Percentiles rank a stretch among this genome's conserved stretches.
Evolutionary conservation across 345 rosid genomes (phyloP).

Genomic region (Pugionium dolabratum): DNA sequence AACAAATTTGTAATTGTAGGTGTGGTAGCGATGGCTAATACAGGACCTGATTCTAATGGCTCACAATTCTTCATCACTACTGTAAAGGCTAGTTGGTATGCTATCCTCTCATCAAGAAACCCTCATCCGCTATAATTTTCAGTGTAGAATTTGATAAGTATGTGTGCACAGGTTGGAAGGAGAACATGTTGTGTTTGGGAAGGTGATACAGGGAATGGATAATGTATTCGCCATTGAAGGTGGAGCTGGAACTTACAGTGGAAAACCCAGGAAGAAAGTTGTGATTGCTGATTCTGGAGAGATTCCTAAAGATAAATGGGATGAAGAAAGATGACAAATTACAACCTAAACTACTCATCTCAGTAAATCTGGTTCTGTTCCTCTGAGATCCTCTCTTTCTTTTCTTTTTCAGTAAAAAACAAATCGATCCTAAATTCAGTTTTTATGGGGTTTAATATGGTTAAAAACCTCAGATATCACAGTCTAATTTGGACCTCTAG

Average conservation of each 20-base stretch:
- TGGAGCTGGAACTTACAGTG: conserved; percentile 94
- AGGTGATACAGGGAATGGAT: conserved; percentile 95
- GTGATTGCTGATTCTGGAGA: conserved; percentile 79
- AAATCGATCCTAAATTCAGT: background rate
- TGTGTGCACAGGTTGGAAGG: conserved; percentile 76
- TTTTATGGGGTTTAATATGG: background rate
- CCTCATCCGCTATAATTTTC: too few relatives aligned
- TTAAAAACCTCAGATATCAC: background rate
- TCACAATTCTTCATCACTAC: conserved; percentile 96
- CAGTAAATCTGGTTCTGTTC: conserved; percentile 25
- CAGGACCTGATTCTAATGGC: conserved; percentile 94
- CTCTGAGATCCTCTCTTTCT: conserved; percentile 16
- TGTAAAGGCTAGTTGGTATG: conserved; percentile 92
- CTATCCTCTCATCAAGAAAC: conserved; percentile 5
- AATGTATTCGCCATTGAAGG: conserved; percentile 86
- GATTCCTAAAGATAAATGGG: conserved; percentile 89
- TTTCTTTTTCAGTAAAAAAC: background rate
- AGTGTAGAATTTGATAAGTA: background rate
- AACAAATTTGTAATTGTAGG: conserved; percentile 47
- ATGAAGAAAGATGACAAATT: conserved; percentile 59
- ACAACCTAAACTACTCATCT: conserved; percentile 8
- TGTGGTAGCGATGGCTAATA: conserved; percentile 87
- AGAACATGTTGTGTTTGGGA: conserved; percentile 93
- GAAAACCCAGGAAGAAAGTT: conserved; percentile 91
- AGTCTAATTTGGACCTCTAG: background rate